phyloP scores from a whole-genome alignment of 1,139 yeast genomes.

The Pichia sp. region DNA sequence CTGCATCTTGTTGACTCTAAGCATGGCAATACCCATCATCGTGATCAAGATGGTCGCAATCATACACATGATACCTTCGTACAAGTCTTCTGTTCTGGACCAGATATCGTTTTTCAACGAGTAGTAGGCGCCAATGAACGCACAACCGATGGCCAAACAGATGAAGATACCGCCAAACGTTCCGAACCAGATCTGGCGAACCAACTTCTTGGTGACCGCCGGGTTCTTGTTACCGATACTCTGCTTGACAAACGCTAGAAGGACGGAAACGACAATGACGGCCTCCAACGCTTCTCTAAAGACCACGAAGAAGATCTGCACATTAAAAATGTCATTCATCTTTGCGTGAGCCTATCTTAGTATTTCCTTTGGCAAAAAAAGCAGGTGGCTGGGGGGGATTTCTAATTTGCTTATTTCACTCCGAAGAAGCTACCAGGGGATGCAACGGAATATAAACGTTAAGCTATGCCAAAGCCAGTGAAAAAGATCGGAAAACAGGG shows the following conservation, averaged over 20 bases:
- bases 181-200: constrained; percentile 81
- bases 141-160: constrained; percentile 77
- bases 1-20: constrained; percentile 83
- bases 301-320: constrained; percentile 72
- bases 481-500: no score
- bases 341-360: not conserved
- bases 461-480: no score
- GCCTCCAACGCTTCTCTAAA: constrained; percentile 91
- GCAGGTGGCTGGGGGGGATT: no score
- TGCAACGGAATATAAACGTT: no score
- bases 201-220: constrained; percentile 50
- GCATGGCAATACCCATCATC: constrained; percentile 87
- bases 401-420: no score
- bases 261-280: constrained; percentile 79
- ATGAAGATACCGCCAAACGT: constrained; percentile 63
- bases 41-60: constrained; percentile 82
- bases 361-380: not conserved
- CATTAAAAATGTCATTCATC: constrained; percentile 43
- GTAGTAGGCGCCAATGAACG: constrained; percentile 81
- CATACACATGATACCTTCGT: constrained; percentile 86
- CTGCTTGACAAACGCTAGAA: constrained; percentile 88
- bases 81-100: constrained; percentile 81
- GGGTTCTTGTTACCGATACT: constrained; percentile 40
- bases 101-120: constrained; percentile 75
- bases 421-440: no score